These are phyloP conservation scores for Gentiana macrophylla DNA, from an alignment of 257 asterid genomes.

Conservation along the genomic window DNA sequence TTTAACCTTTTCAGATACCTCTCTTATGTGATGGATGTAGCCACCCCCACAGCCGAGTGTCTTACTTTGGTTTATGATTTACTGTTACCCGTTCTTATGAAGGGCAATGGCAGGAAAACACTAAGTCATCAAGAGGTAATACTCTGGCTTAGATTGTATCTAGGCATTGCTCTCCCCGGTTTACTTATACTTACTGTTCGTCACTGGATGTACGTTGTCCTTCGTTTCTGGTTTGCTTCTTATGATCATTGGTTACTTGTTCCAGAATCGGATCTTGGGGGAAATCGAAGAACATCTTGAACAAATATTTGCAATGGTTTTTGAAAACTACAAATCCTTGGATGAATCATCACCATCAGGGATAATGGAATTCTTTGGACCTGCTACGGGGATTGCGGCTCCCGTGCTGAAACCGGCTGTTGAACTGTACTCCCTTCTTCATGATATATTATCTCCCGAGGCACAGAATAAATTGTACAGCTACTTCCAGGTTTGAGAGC, in stretches of 20 bases:
- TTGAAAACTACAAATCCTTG: slow-evolving; percentile 41
- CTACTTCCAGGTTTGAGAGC: slow-evolving; percentile 34
- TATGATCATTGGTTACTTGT: slow-evolving; percentile 7
- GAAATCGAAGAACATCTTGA: slow-evolving; percentile 46
- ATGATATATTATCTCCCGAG: slow-evolving; percentile 43
- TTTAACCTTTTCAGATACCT: slow-evolving; percentile 30
- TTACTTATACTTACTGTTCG: background rate
- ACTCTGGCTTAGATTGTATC: background rate
- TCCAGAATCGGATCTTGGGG: slow-evolving; percentile 43
- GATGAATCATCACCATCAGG: slow-evolving; percentile 40
- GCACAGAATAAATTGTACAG: slow-evolving; percentile 35
- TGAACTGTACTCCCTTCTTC: slow-evolving; percentile 30
- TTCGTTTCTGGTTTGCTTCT: slow-evolving; percentile 2
- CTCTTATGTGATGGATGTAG: slow-evolving; percentile 50
- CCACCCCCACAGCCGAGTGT: slow-evolving; percentile 50
- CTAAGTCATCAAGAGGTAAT: slow-evolving; percentile 52
- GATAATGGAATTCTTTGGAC: slow-evolving; percentile 33
- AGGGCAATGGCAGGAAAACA: slow-evolving; percentile 27
- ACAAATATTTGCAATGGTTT: slow-evolving; percentile 35
- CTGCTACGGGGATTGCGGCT: slow-evolving; percentile 38
- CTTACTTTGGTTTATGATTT: slow-evolving; percentile 28
- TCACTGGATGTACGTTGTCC: background rate
- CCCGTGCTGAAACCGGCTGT: slow-evolving; percentile 43
- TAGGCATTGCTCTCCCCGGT: no score
- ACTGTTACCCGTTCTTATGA: slow-evolving; percentile 35